Evolutionary conservation across 1,139 yeast species (phyloP).

Genomic region (Kodamaea suecica): DNA sequence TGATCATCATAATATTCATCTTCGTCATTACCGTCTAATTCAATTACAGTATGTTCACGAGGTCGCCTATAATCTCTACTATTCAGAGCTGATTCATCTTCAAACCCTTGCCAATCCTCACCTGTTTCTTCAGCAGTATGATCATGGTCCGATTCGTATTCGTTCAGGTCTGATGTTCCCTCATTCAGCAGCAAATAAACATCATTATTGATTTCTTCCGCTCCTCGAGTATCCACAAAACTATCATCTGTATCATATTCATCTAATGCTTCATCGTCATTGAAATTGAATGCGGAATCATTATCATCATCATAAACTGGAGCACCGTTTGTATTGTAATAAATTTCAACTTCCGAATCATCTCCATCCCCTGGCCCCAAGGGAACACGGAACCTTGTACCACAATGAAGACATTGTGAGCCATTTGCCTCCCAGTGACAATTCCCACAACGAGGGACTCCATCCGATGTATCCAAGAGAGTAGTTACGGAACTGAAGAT

Average conservation of each 20-base stretch:
- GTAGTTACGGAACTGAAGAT: constrained; percentile 52
- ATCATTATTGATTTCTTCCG: constrained; percentile 13
- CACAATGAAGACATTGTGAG: constrained; percentile 53
- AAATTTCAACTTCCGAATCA: constrained; percentile 15
- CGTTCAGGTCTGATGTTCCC: not conserved
- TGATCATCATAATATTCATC: constrained; percentile 12
- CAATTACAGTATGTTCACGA: constrained; percentile 7
- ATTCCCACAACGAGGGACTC: constrained; percentile 72
- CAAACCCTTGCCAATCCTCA: constrained; percentile 15
- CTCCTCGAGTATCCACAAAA: constrained; percentile 22
- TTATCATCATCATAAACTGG: constrained; percentile 21
- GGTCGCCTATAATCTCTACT: constrained; percentile 2
- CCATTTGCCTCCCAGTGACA: constrained; percentile 84
- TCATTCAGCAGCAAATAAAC: constrained; percentile 4
- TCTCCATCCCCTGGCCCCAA: constrained; percentile 14
- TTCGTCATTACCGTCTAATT: constrained; percentile 14
- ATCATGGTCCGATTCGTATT: not conserved
- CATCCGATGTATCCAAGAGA: constrained; percentile 63
- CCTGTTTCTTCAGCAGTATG: constrained; percentile 8
- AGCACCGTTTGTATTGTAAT: constrained; percentile 25
- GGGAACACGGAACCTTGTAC: constrained; percentile 36
- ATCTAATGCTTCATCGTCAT: constrained; percentile 13
- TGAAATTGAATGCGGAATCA: constrained; percentile 17
- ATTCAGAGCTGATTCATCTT: constrained; percentile 4
- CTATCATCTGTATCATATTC: constrained; percentile 24